Evolutionary conservation across 2,329 filamentous ascomycete species (phyloP).

Genomic region (Paecilomyces fulvus): DNA sequence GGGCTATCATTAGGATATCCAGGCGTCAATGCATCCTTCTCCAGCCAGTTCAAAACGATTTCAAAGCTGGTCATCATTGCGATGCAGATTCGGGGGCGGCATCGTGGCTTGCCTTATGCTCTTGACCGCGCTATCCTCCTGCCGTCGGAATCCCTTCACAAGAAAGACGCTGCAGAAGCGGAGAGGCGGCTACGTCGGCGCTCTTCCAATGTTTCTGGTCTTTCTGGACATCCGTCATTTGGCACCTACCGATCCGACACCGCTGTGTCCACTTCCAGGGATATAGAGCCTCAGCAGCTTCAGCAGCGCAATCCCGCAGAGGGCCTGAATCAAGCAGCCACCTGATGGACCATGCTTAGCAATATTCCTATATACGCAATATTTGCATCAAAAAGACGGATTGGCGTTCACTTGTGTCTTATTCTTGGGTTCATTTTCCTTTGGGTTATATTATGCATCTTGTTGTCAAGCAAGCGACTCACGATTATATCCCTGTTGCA

Average conservation of each 20-base stretch:
- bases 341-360: neutral
- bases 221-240: conserved; percentile 1
- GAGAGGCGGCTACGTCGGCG: conserved; percentile 35
- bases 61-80: conserved; percentile 58
- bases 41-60: conserved; percentile 66
- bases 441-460: neutral
- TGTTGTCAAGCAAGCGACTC: neutral
- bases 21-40: conserved; percentile 68
- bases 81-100: conserved; percentile 58
- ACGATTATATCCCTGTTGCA: neutral
- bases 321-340: neutral
- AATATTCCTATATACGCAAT: neutral
- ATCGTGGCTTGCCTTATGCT: conserved; percentile 58
- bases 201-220: conserved; percentile 18
- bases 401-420: neutral
- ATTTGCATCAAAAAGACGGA: neutral
- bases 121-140: conserved; percentile 62
- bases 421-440: neutral
- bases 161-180: conserved; percentile 49
- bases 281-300: neutral
- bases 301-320: neutral
- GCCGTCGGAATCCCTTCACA: conserved; percentile 55
- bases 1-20: conserved; percentile 81
- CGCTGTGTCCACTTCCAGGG: neutral
- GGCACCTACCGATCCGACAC: conserved; percentile 3